Evolutionary conservation across 768 basidiomycete species (phyloP).

Genomic region (Psilocybe tampanensis): DNA sequence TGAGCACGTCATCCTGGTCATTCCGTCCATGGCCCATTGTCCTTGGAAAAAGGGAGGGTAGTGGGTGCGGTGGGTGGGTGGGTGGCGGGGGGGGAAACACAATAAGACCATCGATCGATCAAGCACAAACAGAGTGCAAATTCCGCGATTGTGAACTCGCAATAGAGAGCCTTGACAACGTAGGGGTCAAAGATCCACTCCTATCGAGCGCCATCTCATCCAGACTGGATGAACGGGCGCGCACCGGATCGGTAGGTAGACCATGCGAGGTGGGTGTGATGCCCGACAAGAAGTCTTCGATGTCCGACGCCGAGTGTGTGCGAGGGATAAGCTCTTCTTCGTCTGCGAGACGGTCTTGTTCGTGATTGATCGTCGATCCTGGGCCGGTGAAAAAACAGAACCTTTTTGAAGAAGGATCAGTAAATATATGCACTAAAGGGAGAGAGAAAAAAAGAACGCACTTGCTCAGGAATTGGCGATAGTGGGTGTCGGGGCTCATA

Average conservation of each 20-base stretch:
- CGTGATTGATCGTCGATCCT: slow-evolving; percentile 26
- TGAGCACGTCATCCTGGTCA: too few relatives aligned
- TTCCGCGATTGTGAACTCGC: slow-evolving; percentile 10
- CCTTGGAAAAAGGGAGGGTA: background rate
- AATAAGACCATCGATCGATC: background rate
- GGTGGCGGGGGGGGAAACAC: background rate
- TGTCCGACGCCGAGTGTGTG: slow-evolving; percentile 54
- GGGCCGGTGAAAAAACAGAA: slow-evolving; percentile 83
- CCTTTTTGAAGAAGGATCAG: slow-evolving; percentile 35
- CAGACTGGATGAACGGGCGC: slow-evolving; percentile 27
- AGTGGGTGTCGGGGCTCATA: slow-evolving; percentile 42
- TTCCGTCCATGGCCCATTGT: too few relatives aligned
- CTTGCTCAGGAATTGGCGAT: slow-evolving; percentile 67
- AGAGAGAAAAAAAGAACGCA: slow-evolving; percentile 33
- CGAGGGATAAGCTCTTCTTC: slow-evolving; percentile 25
- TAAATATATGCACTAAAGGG: background rate
- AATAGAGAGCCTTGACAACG: slow-evolving; percentile 21
- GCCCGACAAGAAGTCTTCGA: slow-evolving; percentile 50
- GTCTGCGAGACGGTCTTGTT: slow-evolving; percentile 7
- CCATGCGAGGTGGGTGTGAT: slow-evolving; percentile 32
- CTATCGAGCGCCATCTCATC: slow-evolving; percentile 22
- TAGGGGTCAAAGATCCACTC: slow-evolving; percentile 27
- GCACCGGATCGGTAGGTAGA: slow-evolving; percentile 14
- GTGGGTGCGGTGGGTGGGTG: background rate
- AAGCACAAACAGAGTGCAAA: slow-evolving; percentile 14